Conservation (phyloP, 164 flowering plant genomes). For the Hamamelis virginiana region DNA sequence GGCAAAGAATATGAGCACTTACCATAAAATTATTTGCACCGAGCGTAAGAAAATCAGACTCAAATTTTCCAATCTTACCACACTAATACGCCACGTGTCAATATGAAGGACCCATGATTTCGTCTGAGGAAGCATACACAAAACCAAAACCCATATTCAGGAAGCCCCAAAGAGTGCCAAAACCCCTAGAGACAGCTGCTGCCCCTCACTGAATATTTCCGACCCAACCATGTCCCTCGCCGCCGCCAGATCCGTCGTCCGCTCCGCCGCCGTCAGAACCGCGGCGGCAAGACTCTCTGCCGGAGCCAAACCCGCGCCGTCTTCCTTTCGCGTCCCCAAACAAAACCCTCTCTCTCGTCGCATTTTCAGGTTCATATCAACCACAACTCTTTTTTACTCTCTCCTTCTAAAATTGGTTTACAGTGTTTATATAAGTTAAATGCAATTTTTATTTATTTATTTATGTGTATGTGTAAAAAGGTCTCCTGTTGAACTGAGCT, state of each 20-base stretch:
- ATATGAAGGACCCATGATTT: neutral
- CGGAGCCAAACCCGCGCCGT: slow-evolving; percentile 34
- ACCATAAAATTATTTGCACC: too few species aligned
- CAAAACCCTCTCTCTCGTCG: slow-evolving; percentile 47
- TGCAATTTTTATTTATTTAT: neutral
- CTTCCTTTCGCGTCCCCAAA: slow-evolving; percentile 45
- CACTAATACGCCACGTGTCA: too few species aligned
- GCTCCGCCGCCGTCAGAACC: slow-evolving; percentile 42
- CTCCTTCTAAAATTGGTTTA: neutral
- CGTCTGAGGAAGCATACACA: neutral
- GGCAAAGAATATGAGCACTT: too few species aligned
- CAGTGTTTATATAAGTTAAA: neutral
- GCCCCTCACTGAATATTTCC: neutral
- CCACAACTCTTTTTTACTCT: neutral
- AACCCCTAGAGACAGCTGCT: neutral
- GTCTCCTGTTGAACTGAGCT: slow-evolving; percentile 78
- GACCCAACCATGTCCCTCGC: slow-evolving; percentile 25
- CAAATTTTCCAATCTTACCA: too few species aligned
- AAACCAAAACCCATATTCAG: too few species aligned
- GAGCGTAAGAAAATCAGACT: too few species aligned
- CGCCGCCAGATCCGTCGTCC: slow-evolving; percentile 55
- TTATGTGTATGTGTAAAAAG: slow-evolving; percentile 28
- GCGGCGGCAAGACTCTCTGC: slow-evolving; percentile 34
- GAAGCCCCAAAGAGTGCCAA: slow-evolving; percentile 5
- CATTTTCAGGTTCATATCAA: slow-evolving; percentile 49